These are phyloP conservation scores for Vitis cinerea DNA, from an alignment of 164 flowering plant species.

Conservation along the genomic window DNA sequence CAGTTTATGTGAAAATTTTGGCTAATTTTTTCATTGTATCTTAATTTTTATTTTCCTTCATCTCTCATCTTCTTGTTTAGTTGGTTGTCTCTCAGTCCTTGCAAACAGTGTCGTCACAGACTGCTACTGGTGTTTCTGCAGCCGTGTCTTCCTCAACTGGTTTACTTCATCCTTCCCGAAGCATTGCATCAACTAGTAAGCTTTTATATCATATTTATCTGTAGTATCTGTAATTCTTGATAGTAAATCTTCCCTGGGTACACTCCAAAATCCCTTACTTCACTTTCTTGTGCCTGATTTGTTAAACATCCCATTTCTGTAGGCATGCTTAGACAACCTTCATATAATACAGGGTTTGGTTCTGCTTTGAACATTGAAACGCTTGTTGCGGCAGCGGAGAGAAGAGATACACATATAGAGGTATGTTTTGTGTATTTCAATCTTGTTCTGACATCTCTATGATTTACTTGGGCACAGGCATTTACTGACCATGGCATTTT, in stretches of 20 bases:
- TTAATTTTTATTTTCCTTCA: background rate
- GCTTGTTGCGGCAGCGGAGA: slow-evolving; percentile 94
- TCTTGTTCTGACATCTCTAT: too few relatives aligned
- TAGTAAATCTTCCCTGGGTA: too few relatives aligned
- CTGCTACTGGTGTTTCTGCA: slow-evolving; percentile 34
- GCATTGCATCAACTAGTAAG: slow-evolving; percentile 59
- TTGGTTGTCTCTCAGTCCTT: too few relatives aligned
- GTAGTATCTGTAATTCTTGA: background rate
- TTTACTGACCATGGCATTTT: background rate
- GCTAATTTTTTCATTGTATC: background rate
- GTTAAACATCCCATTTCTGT: background rate
- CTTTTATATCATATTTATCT: background rate
- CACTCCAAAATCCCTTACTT: too few relatives aligned
- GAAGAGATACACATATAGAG: slow-evolving; percentile 85
- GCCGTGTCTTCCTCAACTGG: slow-evolving; percentile 53
- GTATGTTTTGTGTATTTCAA: slow-evolving; percentile 28
- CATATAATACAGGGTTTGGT: slow-evolving; percentile 73
- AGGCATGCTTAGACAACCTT: slow-evolving; percentile 36
- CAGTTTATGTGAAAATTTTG: background rate
- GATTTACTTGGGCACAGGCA: too few relatives aligned
- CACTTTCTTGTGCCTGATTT: too few relatives aligned
- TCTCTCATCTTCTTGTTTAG: slow-evolving; percentile 8
- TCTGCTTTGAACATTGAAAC: slow-evolving; percentile 97
- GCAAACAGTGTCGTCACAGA: slow-evolving; percentile 37
- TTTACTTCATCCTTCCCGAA: slow-evolving; percentile 69